These are phyloP conservation scores for Nymphaea colorata DNA, from an alignment of 164 flowering plant species.

Conservation along the genomic window DNA sequence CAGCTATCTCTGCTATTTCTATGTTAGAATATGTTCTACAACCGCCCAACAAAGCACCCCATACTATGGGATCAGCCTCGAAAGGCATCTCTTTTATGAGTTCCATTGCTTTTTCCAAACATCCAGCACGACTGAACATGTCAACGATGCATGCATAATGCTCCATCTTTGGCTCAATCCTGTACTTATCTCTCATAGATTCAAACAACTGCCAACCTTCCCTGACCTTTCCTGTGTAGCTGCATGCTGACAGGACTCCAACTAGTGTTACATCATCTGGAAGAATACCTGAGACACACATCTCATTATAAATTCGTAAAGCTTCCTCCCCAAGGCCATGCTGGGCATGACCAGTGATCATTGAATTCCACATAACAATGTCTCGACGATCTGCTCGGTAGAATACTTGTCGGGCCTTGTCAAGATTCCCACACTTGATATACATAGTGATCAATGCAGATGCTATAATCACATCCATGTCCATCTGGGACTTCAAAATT, in stretches of 20 bases:
- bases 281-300: slow-evolving; percentile 28
- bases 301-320: slow-evolving; percentile 39
- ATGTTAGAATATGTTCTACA: slow-evolving; percentile 52
- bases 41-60: slow-evolving; percentile 80
- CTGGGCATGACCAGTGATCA: slow-evolving; percentile 70
- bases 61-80: slow-evolving; percentile 67
- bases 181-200: slow-evolving; percentile 40
- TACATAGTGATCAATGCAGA: slow-evolving; percentile 68
- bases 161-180: slow-evolving; percentile 40
- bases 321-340: slow-evolving; percentile 70
- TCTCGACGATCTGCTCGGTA: slow-evolving; percentile 45
- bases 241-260: slow-evolving; percentile 73
- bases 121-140: slow-evolving; percentile 71
- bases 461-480: slow-evolving; percentile 42
- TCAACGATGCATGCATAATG: slow-evolving; percentile 86
- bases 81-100: slow-evolving; percentile 46
- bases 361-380: slow-evolving; percentile 79
- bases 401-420: slow-evolving; percentile 43
- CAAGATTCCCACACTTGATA: slow-evolving; percentile 58
- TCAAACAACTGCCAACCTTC: slow-evolving; percentile 55
- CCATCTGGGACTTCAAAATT: slow-evolving; percentile 34
- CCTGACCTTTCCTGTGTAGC: slow-evolving; percentile 56
- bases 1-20: slow-evolving; percentile 70
- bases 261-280: slow-evolving; percentile 65
- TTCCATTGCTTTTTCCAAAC: slow-evolving; percentile 45